Percentiles rank a stretch among this genome's conserved stretches.
These are phyloP conservation scores for Fusarium sp. DNA, from an alignment of 2,329 filamentous ascomycete genomes.

Conservation along the genomic window DNA sequence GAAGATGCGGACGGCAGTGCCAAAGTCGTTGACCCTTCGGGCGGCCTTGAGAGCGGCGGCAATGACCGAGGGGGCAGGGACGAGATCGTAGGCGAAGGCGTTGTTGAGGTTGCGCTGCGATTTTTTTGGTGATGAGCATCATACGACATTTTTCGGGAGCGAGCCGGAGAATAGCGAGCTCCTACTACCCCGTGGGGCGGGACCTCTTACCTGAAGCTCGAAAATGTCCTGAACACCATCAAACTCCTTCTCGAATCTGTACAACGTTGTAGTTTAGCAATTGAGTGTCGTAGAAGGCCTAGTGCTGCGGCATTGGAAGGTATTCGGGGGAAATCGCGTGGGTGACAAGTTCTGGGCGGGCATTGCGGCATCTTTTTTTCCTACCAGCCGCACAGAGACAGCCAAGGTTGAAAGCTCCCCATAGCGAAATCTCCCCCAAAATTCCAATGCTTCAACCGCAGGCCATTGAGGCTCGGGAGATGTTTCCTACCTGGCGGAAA, in stretches of 20 bases:
- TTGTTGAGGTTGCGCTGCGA: constrained; percentile 92
- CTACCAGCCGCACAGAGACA: not conserved
- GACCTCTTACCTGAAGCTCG: constrained; percentile 86
- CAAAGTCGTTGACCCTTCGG: constrained; percentile 96
- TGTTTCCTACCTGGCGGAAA: constrained; percentile 85
- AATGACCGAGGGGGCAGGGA: constrained; percentile 91
- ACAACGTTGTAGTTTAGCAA: constrained; percentile 41
- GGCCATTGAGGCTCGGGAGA: constrained; percentile 34
- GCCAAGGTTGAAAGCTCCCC: constrained; percentile 6
- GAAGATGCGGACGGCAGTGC: constrained; percentile 97
- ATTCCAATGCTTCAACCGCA: not conserved
- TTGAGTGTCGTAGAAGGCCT: constrained; percentile 35
- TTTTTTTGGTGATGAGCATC: constrained; percentile 42
- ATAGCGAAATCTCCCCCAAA: constrained; percentile 2
- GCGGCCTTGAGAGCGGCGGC: constrained; percentile 92
- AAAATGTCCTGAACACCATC: constrained; percentile 98
- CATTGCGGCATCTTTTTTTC: constrained; percentile 44
- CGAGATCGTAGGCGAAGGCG: constrained; percentile 99
- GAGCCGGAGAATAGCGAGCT: constrained; percentile 35
- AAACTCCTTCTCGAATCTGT: constrained; percentile 99
- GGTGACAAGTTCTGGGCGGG: constrained; percentile 31
- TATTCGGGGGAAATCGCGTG: constrained; percentile 44
- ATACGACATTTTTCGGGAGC: constrained; percentile 44
- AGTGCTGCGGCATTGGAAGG: constrained; percentile 39
- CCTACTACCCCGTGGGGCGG: constrained; percentile 30